Conservation (phyloP, 306 rosid genomes). For the Vigna radiata region DNA sequence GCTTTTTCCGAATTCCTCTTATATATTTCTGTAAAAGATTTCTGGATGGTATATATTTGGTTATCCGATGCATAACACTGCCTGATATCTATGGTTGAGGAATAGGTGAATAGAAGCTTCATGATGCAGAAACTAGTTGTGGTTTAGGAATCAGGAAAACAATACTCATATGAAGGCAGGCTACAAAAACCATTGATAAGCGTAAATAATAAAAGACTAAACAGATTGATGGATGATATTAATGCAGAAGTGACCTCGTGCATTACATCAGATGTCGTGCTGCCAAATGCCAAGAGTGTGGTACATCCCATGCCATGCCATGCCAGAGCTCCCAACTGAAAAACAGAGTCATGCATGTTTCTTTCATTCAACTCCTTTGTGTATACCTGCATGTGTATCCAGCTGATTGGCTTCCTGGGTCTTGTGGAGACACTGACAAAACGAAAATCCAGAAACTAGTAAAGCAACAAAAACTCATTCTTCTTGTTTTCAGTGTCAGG, state of each 20-base stretch:
- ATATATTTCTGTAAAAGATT: too few relatives aligned
- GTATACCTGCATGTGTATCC: background rate
- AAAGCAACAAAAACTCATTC: slow-evolving; percentile 1
- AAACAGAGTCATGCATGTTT: slow-evolving; percentile 24
- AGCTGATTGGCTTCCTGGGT: slow-evolving; percentile 17
- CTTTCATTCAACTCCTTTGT: background rate
- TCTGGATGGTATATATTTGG: too few relatives aligned
- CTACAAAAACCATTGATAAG: background rate
- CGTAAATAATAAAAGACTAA: background rate
- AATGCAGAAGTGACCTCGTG: slow-evolving; percentile 21
- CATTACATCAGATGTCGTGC: slow-evolving; percentile 18
- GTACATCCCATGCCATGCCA: background rate
- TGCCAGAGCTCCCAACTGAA: slow-evolving; percentile 27
- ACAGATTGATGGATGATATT: slow-evolving; percentile 22
- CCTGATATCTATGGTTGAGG: too few relatives aligned
- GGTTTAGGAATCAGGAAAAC: too few relatives aligned
- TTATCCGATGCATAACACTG: too few relatives aligned
- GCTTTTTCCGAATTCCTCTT: too few relatives aligned
- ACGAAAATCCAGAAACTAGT: background rate
- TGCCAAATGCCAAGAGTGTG: slow-evolving; percentile 18
- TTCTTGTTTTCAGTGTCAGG: slow-evolving; percentile 2
- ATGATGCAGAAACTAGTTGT: too few relatives aligned
- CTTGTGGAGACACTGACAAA: background rate
- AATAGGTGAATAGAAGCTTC: too few relatives aligned
- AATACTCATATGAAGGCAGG: too few relatives aligned